A percentile compares a stretch with the other conserved stretches of the same genome.
Conservation (phyloP, 352 stramenopile genomes). For the Globisporangium middletonii region DNA sequence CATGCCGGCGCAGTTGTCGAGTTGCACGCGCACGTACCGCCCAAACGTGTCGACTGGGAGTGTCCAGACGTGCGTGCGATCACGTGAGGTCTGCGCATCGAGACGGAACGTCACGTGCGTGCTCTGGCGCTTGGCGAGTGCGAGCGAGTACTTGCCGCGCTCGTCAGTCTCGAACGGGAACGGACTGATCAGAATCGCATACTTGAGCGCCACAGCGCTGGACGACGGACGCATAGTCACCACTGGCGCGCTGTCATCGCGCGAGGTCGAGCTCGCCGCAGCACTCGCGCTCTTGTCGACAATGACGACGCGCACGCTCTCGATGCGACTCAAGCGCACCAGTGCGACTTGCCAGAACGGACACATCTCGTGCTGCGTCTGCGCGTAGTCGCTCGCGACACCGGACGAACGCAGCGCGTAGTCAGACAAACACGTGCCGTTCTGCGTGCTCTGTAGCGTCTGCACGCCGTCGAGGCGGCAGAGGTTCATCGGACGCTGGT, state of each 20-base stretch:
- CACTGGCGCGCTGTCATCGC: neutral
- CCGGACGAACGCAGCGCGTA: slow-evolving; percentile 27
- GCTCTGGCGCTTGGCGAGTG: slow-evolving; percentile 44
- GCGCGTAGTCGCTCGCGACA: slow-evolving; percentile 18
- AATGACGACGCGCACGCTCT: slow-evolving; percentile 30
- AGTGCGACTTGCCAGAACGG: slow-evolving; percentile 69
- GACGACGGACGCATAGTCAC: slow-evolving; percentile 8
- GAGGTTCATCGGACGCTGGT: slow-evolving; percentile 50
- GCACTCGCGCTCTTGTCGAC: slow-evolving; percentile 2
- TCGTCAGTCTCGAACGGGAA: slow-evolving; percentile 53
- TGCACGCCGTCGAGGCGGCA: slow-evolving; percentile 24
- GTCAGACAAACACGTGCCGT: slow-evolving; percentile 37
- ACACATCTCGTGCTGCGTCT: slow-evolving; percentile 72
- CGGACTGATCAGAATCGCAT: slow-evolving; percentile 45
- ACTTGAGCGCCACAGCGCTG: slow-evolving; percentile 20
- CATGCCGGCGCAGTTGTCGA: slow-evolving; percentile 46
- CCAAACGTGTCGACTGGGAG: slow-evolving; percentile 51
- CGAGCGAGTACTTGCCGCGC: slow-evolving; percentile 56
- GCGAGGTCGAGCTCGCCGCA: neutral
- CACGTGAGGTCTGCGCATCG: slow-evolving; percentile 14
- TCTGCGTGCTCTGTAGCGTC: slow-evolving; percentile 59
- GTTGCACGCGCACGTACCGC: slow-evolving; percentile 52
- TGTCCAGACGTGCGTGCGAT: slow-evolving; percentile 28
- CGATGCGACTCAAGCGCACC: slow-evolving; percentile 29
- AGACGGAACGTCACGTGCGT: slow-evolving; percentile 31